Percentiles rank a stretch among this genome's conserved stretches.
Conservation (phyloP, 805 yeast species). For the Ogataea corticis region DNA sequence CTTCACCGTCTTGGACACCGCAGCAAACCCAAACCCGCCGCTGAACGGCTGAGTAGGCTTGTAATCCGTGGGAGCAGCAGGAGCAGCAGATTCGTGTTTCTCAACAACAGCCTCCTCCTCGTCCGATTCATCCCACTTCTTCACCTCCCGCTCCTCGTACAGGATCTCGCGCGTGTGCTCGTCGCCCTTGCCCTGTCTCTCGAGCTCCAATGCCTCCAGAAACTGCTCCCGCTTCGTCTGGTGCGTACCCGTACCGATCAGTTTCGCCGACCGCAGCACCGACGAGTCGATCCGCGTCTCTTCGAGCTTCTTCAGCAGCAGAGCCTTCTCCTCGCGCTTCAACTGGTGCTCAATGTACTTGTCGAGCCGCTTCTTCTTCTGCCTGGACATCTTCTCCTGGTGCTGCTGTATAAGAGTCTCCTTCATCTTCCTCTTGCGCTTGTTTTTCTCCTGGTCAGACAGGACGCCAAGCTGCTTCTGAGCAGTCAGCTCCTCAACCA, state of each 20-base stretch:
- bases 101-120: slow-evolving; percentile 7
- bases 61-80: slow-evolving; percentile 38
- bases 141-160: slow-evolving; percentile 67
- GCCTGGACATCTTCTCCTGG: slow-evolving; percentile 67
- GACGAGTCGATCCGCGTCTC: slow-evolving; percentile 70
- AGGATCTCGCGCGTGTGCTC: slow-evolving; percentile 61
- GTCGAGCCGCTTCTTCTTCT: slow-evolving; percentile 78
- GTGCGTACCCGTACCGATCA: slow-evolving; percentile 66
- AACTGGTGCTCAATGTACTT: slow-evolving; percentile 91
- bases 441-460: slow-evolving; percentile 60
- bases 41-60: slow-evolving; percentile 66
- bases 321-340: slow-evolving; percentile 83
- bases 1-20: slow-evolving; percentile 42
- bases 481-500: neutral
- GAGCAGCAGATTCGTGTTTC: slow-evolving; percentile 21
- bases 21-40: slow-evolving; percentile 54
- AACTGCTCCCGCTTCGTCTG: slow-evolving; percentile 67
- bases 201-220: slow-evolving; percentile 72
- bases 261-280: slow-evolving; percentile 68
- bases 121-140: slow-evolving; percentile 55
- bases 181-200: slow-evolving; percentile 68
- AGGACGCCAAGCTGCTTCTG: slow-evolving; percentile 44
- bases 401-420: slow-evolving; percentile 58
- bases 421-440: slow-evolving; percentile 63
- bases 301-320: slow-evolving; percentile 69